Conservation (phyloP, 1,284 basidiomycete species). For the Amylostereum areolatum region DNA sequence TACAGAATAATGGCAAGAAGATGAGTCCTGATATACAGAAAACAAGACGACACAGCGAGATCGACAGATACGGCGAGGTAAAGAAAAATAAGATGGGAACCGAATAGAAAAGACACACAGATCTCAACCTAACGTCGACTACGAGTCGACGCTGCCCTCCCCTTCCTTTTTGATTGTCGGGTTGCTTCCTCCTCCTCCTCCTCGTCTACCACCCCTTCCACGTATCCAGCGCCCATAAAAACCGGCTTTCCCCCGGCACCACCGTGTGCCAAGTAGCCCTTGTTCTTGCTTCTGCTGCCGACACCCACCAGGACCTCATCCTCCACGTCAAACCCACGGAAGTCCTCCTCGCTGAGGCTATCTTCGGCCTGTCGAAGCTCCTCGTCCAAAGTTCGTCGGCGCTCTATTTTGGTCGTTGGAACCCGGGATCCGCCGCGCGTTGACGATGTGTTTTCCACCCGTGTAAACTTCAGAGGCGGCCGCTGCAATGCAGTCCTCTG, state of each 20-base stretch:
- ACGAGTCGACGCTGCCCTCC: background rate
- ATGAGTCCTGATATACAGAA: no score
- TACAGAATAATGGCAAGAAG: no score
- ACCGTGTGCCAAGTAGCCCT: constrained; percentile 66
- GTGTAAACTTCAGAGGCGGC: no score
- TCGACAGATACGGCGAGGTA: no score
- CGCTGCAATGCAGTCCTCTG: no score
- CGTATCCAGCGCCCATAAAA: constrained; percentile 60
- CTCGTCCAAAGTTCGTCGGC: constrained; percentile 56
- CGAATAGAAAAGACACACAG: no score
- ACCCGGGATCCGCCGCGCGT: background rate
- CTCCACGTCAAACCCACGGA: constrained; percentile 21
- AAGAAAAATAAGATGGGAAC: no score
- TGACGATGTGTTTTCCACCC: background rate
- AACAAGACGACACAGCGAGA: no score
- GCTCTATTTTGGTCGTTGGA: constrained; percentile 18
- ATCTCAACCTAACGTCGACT: background rate
- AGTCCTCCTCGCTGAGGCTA: constrained; percentile 21
- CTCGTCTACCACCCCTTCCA: constrained; percentile 36
- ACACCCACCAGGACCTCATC: constrained; percentile 39
- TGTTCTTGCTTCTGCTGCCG: constrained; percentile 45
- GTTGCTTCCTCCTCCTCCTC: constrained; percentile 9
- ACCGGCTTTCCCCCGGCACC: constrained; percentile 65
- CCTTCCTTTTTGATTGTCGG: background rate
- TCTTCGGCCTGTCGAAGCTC: constrained; percentile 48